Base-by-base conservation (phyloP, 2,329 filamentous ascomycete species). In the Colletotrichum sp. region DNA sequence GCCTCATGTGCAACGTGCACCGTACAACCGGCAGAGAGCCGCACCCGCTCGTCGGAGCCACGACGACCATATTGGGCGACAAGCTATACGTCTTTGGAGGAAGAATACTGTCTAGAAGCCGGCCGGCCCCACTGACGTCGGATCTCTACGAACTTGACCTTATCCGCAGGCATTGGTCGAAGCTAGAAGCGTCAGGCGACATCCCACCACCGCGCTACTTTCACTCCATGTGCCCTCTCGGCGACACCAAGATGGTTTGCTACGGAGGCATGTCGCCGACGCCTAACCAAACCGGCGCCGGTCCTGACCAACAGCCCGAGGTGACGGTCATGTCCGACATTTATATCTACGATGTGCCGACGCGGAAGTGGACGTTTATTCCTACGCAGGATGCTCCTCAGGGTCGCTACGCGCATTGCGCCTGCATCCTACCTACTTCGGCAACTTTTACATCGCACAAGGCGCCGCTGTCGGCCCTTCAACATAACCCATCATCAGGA, bases 291-390 rank as follows among this genome's bases (percentile, higher is more conserved):
- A 80, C 85, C 63, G 82, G 85, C 26, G 84, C 85, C 18, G 87
- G 88, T 13, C 87, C 89, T 75, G 94, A 96, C 78, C 88, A 92
- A 71, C 94, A 96, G 80, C 93, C 95, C 49, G 96, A 98, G 81
- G 95, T 99, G 6, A 94, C 96, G 3, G 97, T 99, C 72, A 98
- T 99, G 96, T 98, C 96, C 8, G 97, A 99, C 85, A 95, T 99
- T 71, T 95, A 99, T 84, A 95, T 99, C 36, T 99, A 95, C 84
- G 96, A 99, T 83, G 95, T 97, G 3, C 90, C 92, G 2, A 94
- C 94, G 1, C 93, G 91, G 80, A 94, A 90, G 64, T 99, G 97
- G 97, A 96, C 95, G 24, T 95, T 93, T 76, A 92, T 99, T 59
- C 91, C 93, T 1, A 93, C 95, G 0, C 90, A 92, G 63, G 95